Evolutionary conservation across 1,139 yeast species (phyloP), one percentile per base, ranked within the genome.

Genomic region (Saccharomycopsis crataegensis): DNA sequence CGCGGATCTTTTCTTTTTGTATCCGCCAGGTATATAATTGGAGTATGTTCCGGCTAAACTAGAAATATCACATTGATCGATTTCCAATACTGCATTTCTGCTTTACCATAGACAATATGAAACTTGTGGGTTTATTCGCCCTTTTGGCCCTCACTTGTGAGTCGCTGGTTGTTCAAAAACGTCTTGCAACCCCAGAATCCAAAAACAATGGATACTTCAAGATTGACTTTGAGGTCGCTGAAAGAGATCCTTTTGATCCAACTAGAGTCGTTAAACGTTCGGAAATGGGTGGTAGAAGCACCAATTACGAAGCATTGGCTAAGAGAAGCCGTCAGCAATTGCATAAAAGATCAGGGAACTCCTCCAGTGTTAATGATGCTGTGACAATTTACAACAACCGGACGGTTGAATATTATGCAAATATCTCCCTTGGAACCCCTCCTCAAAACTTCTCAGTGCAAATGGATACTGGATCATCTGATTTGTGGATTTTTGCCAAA

Each of bases 331-430:
- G 17, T n/a, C 8, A 11, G 2, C n/a, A 14, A 14, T 3, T 40
- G 4, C 4, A 5, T 3, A 12, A 40, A 17, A 40, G 17, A 40
- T 14, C n/a, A 8, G n/a, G 17, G 9, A 12, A 8, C 17, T 12
- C 28, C 28, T 22, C 28, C 28, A 22, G 4, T 4, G 4, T 4
- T 4, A 78, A 76, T 51, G 85, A 80, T 63, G 85, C 84, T 58
- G 77, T 86, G 49, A 97, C 97, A 6, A 78, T 93, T 67, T 83
- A 91, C 61, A 90, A 93, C 74, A 93, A 90, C 70, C 73, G 87
- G 72, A 91, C 93, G 67, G 97, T 96, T 46, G 97, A 91, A 73
- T 93, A 93, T 71, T 91, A 77, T 68, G 85, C 98, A 49, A 96
- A 90, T 66, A 85, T 93, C 63, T 76, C 80, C 58, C 65, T 93